Conservation (phyloP, 768 basidiomycete genomes). For the Leccinum arenicola region DNA sequence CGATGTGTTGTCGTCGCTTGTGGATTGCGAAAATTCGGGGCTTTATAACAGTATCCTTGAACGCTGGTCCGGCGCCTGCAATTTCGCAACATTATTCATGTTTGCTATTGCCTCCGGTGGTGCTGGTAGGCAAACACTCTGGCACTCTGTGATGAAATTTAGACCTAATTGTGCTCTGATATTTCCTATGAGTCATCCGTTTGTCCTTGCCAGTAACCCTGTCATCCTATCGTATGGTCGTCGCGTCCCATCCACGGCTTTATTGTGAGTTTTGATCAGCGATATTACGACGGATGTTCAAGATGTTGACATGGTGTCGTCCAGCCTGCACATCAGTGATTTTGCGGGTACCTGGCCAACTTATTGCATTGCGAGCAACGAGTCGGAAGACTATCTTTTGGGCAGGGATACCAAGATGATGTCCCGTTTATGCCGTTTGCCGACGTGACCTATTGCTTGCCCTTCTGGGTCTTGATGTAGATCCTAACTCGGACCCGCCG, state of each 20-base stretch:
- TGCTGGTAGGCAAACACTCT: neutral
- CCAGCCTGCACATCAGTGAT: conserved; percentile 3
- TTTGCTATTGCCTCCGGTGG: neutral
- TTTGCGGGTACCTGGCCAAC: conserved; percentile 2
- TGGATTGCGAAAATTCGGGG: neutral
- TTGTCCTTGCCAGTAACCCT: neutral
- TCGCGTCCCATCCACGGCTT: neutral
- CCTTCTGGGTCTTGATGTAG: neutral
- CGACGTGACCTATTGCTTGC: neutral
- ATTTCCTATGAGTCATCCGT: neutral
- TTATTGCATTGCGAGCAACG: neutral
- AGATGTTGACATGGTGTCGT: neutral
- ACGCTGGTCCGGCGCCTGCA: neutral
- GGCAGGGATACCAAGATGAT: neutral
- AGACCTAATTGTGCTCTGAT: no score
- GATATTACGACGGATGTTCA: no score
- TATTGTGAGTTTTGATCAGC: neutral
- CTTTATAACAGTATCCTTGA: neutral
- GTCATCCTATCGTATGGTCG: neutral
- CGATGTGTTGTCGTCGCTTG: neutral
- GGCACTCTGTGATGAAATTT: no score
- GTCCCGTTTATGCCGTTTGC: neutral
- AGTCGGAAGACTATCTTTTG: neutral
- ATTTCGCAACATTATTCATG: neutral
- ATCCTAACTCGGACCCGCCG: no score